A percentile compares a stretch with the other conserved stretches of the same genome.
Conservation (phyloP, 768 basidiomycete species). For the Tricholoma terreum region DNA sequence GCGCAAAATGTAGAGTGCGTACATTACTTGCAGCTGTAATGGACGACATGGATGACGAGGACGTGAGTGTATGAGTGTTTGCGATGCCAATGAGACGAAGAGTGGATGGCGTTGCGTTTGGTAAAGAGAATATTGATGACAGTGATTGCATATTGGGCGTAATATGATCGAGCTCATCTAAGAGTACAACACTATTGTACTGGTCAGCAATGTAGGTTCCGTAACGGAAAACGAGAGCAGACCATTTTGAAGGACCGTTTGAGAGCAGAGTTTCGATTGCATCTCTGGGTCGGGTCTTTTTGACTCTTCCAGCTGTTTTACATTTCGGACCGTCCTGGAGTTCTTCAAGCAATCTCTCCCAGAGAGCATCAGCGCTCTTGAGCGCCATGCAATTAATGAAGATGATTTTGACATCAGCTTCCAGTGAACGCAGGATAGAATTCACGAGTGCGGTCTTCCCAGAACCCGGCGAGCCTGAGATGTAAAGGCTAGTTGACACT, state of each 20-base stretch:
- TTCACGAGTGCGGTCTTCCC: slow-evolving; percentile 88
- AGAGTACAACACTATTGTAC: slow-evolving; percentile 59
- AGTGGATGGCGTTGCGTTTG: slow-evolving; percentile 45
- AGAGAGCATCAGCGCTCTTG: slow-evolving; percentile 61
- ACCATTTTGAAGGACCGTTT: slow-evolving; percentile 54
- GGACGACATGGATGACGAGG: slow-evolving; percentile 39
- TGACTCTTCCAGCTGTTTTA: slow-evolving; percentile 31
- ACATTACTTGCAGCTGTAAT: slow-evolving; percentile 39
- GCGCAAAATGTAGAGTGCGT: slow-evolving; percentile 73
- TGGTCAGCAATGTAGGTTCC: slow-evolving; percentile 13
- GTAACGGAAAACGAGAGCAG: not conserved
- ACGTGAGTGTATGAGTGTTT: slow-evolving; percentile 82
- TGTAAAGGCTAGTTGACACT: slow-evolving; percentile 60
- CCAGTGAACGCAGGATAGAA: slow-evolving; percentile 48
- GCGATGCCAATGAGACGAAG: slow-evolving; percentile 83
- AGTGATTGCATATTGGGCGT: slow-evolving; percentile 58
- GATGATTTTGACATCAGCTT: slow-evolving; percentile 46
- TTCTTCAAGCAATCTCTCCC: slow-evolving; percentile 65
- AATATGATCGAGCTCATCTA: slow-evolving; percentile 88
- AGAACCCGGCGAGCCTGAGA: slow-evolving; percentile 91
- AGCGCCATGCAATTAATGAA: slow-evolving; percentile 82
- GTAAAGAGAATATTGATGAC: slow-evolving; percentile 64
- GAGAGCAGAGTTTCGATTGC: slow-evolving; percentile 44
- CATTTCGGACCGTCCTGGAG: slow-evolving; percentile 36
- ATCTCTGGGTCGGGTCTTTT: slow-evolving; percentile 47